Evolutionary conservation across 75 land plant species (phyloP).

Genomic region (Selaginella moellendorffii): DNA sequence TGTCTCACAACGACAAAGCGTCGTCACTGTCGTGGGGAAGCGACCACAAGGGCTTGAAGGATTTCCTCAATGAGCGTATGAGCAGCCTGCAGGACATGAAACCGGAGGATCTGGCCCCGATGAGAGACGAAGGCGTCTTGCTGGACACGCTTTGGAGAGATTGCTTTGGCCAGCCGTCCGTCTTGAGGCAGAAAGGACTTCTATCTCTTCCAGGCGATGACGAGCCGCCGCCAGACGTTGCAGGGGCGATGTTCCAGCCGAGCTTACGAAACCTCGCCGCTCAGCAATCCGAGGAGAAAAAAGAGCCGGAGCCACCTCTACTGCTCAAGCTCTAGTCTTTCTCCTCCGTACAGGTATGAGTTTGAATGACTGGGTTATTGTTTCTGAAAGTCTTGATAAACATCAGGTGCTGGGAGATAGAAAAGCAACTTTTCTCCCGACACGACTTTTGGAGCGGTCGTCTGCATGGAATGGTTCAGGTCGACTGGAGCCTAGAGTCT

Average conservation of each 20-base stretch:
- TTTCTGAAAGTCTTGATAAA: too few species aligned
- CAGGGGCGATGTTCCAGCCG: constrained; percentile 62
- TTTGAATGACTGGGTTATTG: too few species aligned
- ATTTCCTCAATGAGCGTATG: constrained; percentile 39
- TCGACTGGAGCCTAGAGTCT: too few species aligned
- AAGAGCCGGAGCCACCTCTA: not conserved
- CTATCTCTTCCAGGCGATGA: constrained; percentile 77
- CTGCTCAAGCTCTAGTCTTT: too few species aligned
- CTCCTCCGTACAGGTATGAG: too few species aligned
- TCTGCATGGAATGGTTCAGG: too few species aligned
- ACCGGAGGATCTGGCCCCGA: constrained; percentile 58
- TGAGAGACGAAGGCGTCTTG: constrained; percentile 60
- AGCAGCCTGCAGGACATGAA: constrained; percentile 37
- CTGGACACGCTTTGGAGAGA: constrained; percentile 59
- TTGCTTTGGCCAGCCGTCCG: constrained; percentile 60
- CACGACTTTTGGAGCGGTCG: too few species aligned
- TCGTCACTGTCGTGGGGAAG: too few species aligned
- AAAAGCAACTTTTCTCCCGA: too few species aligned
- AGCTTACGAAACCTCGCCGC: constrained; percentile 22
- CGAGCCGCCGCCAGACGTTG: constrained; percentile 77
- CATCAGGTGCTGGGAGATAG: too few species aligned
- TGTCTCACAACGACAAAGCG: constrained; percentile 25
- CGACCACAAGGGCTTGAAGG: constrained; percentile 26
- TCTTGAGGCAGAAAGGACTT: constrained; percentile 54
- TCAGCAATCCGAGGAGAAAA: not conserved